Evolutionary conservation across 1,139 yeast species (phyloP).

Genomic region (Suhomyces maxii): DNA sequence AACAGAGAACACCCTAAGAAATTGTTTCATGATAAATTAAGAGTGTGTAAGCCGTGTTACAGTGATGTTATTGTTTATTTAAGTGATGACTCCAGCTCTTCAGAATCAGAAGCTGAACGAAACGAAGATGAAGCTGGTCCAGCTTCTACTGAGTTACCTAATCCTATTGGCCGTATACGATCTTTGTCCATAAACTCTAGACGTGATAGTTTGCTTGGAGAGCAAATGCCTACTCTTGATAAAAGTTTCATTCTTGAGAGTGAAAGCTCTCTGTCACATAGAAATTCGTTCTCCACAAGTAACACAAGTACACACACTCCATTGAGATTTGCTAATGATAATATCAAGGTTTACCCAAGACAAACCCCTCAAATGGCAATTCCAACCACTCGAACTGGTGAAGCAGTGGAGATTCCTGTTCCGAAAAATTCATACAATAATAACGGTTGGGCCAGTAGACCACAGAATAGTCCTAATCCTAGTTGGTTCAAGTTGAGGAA

Average conservation of each 20-base stretch:
- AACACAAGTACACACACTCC: slow-evolving; percentile 3
- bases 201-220: slow-evolving; percentile 19
- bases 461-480: slow-evolving; percentile 1
- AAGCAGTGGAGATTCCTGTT: slow-evolving; percentile 71
- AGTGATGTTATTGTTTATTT: slow-evolving; percentile 64
- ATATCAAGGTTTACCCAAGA: slow-evolving; percentile 38
- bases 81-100: slow-evolving; percentile 56
- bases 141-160: slow-evolving; percentile 24
- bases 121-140: slow-evolving; percentile 15
- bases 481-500: slow-evolving; percentile 28
- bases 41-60: slow-evolving; percentile 80
- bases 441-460: not conserved
- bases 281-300: slow-evolving; percentile 1
- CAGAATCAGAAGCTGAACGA: slow-evolving; percentile 14
- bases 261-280: slow-evolving; percentile 11
- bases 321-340: slow-evolving; percentile 9
- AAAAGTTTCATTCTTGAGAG: slow-evolving; percentile 4
- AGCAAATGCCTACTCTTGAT: not conserved
- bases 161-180: slow-evolving; percentile 33
- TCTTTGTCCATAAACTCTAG: slow-evolving; percentile 32
- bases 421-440: slow-evolving; percentile 28
- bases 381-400: slow-evolving; percentile 80
- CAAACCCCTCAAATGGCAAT: slow-evolving; percentile 81
- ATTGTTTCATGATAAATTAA: slow-evolving; percentile 60
- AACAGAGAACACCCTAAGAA: slow-evolving; percentile 14